phyloP scores from a whole-genome alignment of 1,284 basidiomycete genomes.

The Polyporus tsugae region DNA sequence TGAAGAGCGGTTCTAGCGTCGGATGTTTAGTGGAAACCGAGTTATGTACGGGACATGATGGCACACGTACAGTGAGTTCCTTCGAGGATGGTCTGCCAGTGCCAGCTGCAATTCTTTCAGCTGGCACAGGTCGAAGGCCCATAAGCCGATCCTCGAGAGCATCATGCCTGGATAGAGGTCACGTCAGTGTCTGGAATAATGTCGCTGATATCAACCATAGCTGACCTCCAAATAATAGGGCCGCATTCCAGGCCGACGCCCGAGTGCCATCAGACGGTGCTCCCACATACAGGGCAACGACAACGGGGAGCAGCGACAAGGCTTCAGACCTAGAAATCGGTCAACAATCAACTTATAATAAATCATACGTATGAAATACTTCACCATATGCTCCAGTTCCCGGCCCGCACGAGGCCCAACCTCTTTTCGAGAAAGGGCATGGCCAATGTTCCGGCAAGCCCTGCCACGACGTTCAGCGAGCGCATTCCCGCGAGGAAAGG shows the following conservation, averaged over 20 bases:
- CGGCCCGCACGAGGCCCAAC: slow-evolving; percentile 56
- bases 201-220: not conserved
- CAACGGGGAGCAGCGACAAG: slow-evolving; percentile 49
- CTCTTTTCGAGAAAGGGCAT: slow-evolving; percentile 51
- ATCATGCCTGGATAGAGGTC: slow-evolving; percentile 46
- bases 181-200: slow-evolving; percentile 14
- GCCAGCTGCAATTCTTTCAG: slow-evolving; percentile 56
- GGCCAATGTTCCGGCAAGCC: slow-evolving; percentile 54
- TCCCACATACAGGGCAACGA: slow-evolving; percentile 48
- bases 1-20: slow-evolving; percentile 5
- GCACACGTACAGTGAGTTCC: slow-evolving; percentile 45
- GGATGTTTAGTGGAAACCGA: not conserved
- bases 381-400: slow-evolving; percentile 57
- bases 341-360: not conserved
- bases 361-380: not conserved
- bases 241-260: slow-evolving; percentile 44
- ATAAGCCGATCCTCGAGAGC: slow-evolving; percentile 56
- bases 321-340: slow-evolving; percentile 47
- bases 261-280: slow-evolving; percentile 35
- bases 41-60: not conserved
- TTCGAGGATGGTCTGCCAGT: slow-evolving; percentile 49
- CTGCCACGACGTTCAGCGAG: slow-evolving; percentile 53
- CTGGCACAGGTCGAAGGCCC: slow-evolving; percentile 61
- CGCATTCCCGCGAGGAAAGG: slow-evolving; percentile 64
- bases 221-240: slow-evolving; percentile 48